Evolutionary conservation across 1,284 basidiomycete species (phyloP).

Genomic region (Erythrobasidium hasegawianum): DNA sequence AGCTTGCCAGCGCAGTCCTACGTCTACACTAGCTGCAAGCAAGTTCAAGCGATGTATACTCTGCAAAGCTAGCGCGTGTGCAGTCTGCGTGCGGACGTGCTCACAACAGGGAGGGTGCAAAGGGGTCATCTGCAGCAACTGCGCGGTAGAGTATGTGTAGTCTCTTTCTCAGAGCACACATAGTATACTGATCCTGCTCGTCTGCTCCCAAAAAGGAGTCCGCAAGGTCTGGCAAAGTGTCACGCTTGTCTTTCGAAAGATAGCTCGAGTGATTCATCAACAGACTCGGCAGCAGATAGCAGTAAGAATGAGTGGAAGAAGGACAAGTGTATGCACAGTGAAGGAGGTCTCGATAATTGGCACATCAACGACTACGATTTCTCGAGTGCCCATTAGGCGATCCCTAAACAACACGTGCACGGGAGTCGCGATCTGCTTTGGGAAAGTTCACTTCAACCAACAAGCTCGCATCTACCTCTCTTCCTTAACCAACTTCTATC

Average conservation of each 20-base stretch:
- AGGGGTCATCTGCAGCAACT: background rate
- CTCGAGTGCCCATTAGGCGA: background rate
- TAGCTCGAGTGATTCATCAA: background rate
- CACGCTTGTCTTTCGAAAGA: background rate
- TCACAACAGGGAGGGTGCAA: background rate
- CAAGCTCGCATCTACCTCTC: no score
- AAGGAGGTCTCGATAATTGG: background rate
- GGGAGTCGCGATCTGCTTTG: no score
- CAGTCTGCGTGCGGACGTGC: background rate
- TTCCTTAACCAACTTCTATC: no score
- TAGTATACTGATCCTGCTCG: background rate
- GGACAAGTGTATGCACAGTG: background rate
- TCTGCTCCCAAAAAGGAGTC: background rate
- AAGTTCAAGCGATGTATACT: conserved; percentile 1
- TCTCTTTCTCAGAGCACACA: background rate
- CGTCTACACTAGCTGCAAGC: background rate
- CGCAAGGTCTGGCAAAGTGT: background rate
- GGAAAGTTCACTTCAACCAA: no score
- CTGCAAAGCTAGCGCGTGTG: background rate
- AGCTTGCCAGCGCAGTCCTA: background rate
- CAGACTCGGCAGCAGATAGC: background rate
- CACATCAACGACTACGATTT: background rate
- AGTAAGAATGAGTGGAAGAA: background rate
- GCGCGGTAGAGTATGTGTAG: background rate
- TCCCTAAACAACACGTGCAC: no score